Evolutionary conservation across 73 alveolate species (phyloP).

Genomic region (Diophrys appendiculata): DNA sequence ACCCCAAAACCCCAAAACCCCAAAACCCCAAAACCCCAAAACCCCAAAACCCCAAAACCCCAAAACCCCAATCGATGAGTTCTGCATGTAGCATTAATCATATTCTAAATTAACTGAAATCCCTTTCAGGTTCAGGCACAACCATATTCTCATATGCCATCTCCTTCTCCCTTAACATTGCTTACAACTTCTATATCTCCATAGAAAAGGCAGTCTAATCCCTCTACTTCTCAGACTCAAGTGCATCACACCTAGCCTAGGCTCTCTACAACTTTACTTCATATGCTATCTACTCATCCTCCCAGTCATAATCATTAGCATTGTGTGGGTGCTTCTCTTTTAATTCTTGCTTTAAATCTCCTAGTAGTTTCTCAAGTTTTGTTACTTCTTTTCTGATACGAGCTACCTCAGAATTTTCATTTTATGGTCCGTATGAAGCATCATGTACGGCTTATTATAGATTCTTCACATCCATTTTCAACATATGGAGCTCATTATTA

Average conservation of each 20-base stretch:
- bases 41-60: slow-evolving; percentile 24
- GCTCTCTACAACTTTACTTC: slow-evolving; percentile 96
- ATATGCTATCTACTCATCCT: slow-evolving; percentile 88
- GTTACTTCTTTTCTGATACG: slow-evolving; percentile 84
- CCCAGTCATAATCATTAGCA: slow-evolving; percentile 92
- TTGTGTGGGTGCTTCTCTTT: slow-evolving; percentile 83
- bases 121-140: slow-evolving; percentile 21
- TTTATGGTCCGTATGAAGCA: slow-evolving; percentile 77
- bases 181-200: slow-evolving; percentile 90
- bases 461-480: slow-evolving; percentile 88
- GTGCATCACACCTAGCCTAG: slow-evolving; percentile 87
- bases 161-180: slow-evolving; percentile 85
- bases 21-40: too few relatives aligned
- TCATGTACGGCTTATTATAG: slow-evolving; percentile 90
- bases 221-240: slow-evolving; percentile 89
- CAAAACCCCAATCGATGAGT: slow-evolving; percentile 9
- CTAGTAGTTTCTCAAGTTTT: slow-evolving; percentile 86
- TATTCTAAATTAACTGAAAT: slow-evolving; percentile 1
- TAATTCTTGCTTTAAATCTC: slow-evolving; percentile 89
- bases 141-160: slow-evolving; percentile 75
- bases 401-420: slow-evolving; percentile 88
- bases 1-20: too few relatives aligned
- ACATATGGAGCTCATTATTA: slow-evolving; percentile 83
- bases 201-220: slow-evolving; percentile 91
- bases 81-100: too few relatives aligned